These are phyloP conservation scores for Coffea eugenioides DNA, from an alignment of 257 asterid genomes.

Conservation along the genomic window DNA sequence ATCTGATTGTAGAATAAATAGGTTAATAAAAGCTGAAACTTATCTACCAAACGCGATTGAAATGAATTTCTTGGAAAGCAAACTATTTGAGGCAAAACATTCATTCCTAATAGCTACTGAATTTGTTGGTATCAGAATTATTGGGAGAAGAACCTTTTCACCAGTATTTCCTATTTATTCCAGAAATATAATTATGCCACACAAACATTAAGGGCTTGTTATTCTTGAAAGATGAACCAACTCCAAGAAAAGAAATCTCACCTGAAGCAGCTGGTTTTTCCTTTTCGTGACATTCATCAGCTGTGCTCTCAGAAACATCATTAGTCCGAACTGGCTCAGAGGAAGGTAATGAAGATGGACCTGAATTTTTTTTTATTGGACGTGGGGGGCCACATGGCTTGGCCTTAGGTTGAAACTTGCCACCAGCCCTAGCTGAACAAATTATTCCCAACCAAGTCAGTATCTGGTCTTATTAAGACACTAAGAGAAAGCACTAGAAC, in stretches of 20 bases:
- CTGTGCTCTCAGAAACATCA: slow-evolving; percentile 21
- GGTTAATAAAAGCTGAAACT: background rate
- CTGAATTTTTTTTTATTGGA: slow-evolving; percentile 34
- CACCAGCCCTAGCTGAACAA: slow-evolving; percentile 49
- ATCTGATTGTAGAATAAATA: background rate
- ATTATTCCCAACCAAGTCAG: slow-evolving; percentile 10
- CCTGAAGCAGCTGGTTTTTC: slow-evolving; percentile 30
- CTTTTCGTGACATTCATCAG: slow-evolving; percentile 16
- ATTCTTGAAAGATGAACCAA: background rate
- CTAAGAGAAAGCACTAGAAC: background rate
- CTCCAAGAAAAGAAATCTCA: slow-evolving; percentile 26
- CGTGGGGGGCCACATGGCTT: slow-evolving; percentile 26
- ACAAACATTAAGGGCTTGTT: background rate
- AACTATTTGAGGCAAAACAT: background rate
- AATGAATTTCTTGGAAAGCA: background rate
- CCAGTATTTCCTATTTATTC: background rate
- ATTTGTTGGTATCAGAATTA: background rate
- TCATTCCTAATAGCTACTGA: background rate
- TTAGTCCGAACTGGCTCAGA: slow-evolving; percentile 28
- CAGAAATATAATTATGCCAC: too few relatives aligned
- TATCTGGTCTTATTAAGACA: background rate
- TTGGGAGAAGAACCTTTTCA: background rate
- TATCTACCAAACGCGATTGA: background rate
- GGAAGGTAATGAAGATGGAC: slow-evolving; percentile 34
- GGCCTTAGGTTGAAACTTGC: slow-evolving; percentile 66